Conservation (phyloP, 148 eudicot species). For the Gaultheria prostrata region DNA sequence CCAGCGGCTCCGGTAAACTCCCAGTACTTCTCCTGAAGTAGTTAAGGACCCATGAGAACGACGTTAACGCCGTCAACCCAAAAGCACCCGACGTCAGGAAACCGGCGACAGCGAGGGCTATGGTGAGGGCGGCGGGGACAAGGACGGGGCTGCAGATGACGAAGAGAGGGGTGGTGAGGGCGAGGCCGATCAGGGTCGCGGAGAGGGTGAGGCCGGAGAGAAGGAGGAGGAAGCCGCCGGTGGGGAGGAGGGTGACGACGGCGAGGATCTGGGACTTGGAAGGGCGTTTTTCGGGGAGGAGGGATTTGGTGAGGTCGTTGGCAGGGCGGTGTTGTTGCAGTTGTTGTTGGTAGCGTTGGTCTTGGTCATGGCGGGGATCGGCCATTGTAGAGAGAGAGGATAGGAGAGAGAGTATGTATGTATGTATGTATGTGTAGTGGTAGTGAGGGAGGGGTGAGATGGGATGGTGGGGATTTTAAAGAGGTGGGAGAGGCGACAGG, state of each 20-base stretch:
- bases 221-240: constrained; percentile 45
- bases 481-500: constrained; percentile 15
- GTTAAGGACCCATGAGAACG: constrained; percentile 44
- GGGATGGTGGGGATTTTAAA: neutral
- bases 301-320: neutral
- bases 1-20: constrained; percentile 21
- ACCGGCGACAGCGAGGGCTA: constrained; percentile 46
- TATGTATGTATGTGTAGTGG: too few relatives aligned
- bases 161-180: constrained; percentile 50
- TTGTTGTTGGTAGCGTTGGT: constrained; percentile 5
- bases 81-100: constrained; percentile 51
- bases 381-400: constrained; percentile 22
- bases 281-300: constrained; percentile 23
- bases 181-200: constrained; percentile 50
- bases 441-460: neutral
- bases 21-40: constrained; percentile 10
- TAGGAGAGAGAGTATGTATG: neutral
- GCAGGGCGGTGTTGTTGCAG: neutral
- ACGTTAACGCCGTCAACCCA: constrained; percentile 52
- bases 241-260: constrained; percentile 39
- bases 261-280: constrained; percentile 39
- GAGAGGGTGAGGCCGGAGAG: constrained; percentile 42
- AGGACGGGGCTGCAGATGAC: constrained; percentile 64
- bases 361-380: constrained; percentile 14
- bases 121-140: constrained; percentile 47